Conservation (phyloP, 495 filamentous ascomycete genomes). For the Achaetomiella virescens region DNA sequence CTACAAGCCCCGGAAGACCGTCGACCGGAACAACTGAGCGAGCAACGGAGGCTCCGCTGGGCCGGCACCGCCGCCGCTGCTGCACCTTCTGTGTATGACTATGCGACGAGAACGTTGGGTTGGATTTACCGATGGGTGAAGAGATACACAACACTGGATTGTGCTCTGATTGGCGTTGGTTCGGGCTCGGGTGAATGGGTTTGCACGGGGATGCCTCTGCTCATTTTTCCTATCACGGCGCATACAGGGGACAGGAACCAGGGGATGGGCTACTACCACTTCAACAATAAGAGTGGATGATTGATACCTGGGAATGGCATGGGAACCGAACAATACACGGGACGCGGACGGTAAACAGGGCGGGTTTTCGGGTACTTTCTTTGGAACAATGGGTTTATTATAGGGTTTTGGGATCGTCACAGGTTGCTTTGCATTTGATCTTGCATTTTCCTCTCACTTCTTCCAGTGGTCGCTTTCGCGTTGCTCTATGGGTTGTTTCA, state of each 20-base stretch:
- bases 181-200: background rate
- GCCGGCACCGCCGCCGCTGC: background rate
- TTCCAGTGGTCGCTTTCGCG: background rate
- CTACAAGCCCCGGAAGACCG: slow-evolving; percentile 61
- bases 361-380: background rate
- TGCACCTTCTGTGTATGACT: slow-evolving; percentile 1
- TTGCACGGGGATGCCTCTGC: background rate
- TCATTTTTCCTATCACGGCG: background rate
- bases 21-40: slow-evolving; percentile 31
- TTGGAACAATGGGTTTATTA: background rate
- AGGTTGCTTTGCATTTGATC: background rate
- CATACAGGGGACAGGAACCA: background rate
- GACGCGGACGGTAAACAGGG: background rate
- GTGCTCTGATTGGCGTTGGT: background rate
- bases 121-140: background rate
- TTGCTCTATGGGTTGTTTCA: background rate
- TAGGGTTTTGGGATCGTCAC: background rate
- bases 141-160: background rate
- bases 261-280: background rate
- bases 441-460: background rate
- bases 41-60: background rate
- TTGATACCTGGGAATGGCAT: background rate
- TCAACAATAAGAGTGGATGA: background rate
- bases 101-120: background rate
- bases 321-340: background rate